Conservation (phyloP, 1,139 yeast genomes). For the Candida tunisiensis region DNA sequence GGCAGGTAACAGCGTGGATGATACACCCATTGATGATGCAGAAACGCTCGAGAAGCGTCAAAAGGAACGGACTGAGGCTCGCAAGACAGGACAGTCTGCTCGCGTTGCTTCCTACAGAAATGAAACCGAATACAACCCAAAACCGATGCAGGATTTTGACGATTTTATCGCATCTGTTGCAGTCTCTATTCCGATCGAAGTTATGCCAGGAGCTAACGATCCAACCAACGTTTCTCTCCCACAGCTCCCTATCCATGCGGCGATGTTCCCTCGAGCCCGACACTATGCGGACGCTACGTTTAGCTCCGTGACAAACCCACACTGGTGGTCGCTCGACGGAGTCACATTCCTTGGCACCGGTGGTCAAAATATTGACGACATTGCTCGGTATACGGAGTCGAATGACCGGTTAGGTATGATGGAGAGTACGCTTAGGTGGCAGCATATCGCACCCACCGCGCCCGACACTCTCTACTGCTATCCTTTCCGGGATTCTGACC, state of each 20-base stretch:
- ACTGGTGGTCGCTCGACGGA: conserved; percentile 43
- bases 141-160: conserved; percentile 30
- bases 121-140: conserved; percentile 9
- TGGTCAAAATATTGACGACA: conserved; percentile 76
- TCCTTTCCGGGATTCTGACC: conserved; percentile 70
- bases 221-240: conserved; percentile 78
- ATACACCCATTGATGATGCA: not conserved
- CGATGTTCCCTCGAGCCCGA: conserved; percentile 47
- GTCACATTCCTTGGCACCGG: conserved; percentile 50
- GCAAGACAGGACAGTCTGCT: not conserved
- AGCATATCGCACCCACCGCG: conserved; percentile 81
- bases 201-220: conserved; percentile 77
- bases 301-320: conserved; percentile 89
- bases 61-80: not conserved
- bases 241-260: conserved; percentile 73
- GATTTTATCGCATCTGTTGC: conserved; percentile 40
- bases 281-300: no score
- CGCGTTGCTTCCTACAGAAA: conserved; percentile 7
- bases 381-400: conserved; percentile 36
- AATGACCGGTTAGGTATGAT: conserved; percentile 33
- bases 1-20: not conserved
- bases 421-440: conserved; percentile 65
- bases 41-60: not conserved
- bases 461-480: conserved; percentile 84
- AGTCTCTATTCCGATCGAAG: conserved; percentile 43